Base-by-base conservation (phyloP, 2,329 filamentous ascomycete genomes). In the Pseudofabraea citricarpa region DNA sequence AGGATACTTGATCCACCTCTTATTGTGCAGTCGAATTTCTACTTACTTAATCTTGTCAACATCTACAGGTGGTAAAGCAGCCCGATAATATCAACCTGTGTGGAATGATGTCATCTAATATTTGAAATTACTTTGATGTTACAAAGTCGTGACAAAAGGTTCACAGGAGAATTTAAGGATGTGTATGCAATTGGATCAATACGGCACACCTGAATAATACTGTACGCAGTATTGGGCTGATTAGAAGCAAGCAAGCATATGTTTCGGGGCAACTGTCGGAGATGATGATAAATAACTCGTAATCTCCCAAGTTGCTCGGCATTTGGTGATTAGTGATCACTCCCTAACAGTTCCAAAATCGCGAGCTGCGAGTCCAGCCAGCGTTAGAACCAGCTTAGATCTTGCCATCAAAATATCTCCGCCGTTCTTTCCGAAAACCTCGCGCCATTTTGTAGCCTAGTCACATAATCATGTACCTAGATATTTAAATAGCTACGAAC, bases 211-310 rank as follows among this genome's bases (percentile, higher is more conserved):
- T 13, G 24, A 13, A 27, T 27, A 13, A 13, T 13, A 8, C 8
- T 8, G 24, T 13, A 8, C 8, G 24, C 8, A 27, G 13, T 13
- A 13, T 8, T 31, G 32, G 41, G 31, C 22, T 32, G 20, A 40
- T 41, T 27, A 35, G 62, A 53, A 5, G 49, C 48, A 15, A 40
- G 50, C 13, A 61, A 10, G 24, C 33, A 21, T 46, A 47, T 13
- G 36, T 16, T 21, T 44, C 12, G 7, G 43, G 44, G 19, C 44
- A 47, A 15, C 16, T 24, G n/a, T 43, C 47, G 41, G 46, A 49
- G 5, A 43, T 27, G 6, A 47, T 5, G 13, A 47, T 24, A 22
- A 18, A 40, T n/a, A n/a, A n/a, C 20, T 32, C 36, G 19, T 43
- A 42, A 22, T 6, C 13, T 15, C 10, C 10, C 10, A 9, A 15